These are phyloP conservation scores for Boeremia lycopersici DNA, from an alignment of 2,329 filamentous ascomycete species.

Conservation along the genomic window DNA sequence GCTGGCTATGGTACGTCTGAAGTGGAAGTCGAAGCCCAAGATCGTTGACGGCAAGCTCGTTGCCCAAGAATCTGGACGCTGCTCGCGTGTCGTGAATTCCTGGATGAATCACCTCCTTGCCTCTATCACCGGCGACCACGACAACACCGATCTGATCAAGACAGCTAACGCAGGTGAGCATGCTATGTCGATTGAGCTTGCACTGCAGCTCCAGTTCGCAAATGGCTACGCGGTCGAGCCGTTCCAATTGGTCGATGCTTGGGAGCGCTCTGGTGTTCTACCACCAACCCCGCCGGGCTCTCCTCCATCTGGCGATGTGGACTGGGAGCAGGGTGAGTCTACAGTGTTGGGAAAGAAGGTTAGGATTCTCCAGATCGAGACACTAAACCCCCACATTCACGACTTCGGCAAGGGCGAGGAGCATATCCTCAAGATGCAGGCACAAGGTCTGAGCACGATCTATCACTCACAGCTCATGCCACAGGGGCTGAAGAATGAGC, in stretches of 20 bases:
- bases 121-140: not conserved
- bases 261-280: slow-evolving; percentile 8
- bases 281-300: not conserved
- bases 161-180: slow-evolving; percentile 27
- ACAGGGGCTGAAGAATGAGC: not conserved
- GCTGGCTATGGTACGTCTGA: slow-evolving; percentile 25
- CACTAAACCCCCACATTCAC: slow-evolving; percentile 23
- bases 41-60: slow-evolving; percentile 15
- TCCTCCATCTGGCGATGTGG: not conserved
- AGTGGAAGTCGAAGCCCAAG: slow-evolving; percentile 27
- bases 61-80: slow-evolving; percentile 17
- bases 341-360: not conserved
- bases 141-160: not conserved
- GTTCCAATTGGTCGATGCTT: slow-evolving; percentile 19
- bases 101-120: slow-evolving; percentile 21
- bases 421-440: slow-evolving; percentile 22
- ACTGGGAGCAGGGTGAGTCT: not conserved
- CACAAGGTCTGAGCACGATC: slow-evolving; percentile 21
- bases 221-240: slow-evolving; percentile 26
- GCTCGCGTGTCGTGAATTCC: slow-evolving; percentile 20
- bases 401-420: slow-evolving; percentile 16
- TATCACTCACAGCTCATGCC: slow-evolving; percentile 13
- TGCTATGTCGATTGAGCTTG: slow-evolving; percentile 22
- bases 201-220: slow-evolving; percentile 20
- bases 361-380: slow-evolving; percentile 21